Base-by-base conservation (phyloP, 2,329 filamentous ascomycete genomes). In the Periconia sp. region DNA sequence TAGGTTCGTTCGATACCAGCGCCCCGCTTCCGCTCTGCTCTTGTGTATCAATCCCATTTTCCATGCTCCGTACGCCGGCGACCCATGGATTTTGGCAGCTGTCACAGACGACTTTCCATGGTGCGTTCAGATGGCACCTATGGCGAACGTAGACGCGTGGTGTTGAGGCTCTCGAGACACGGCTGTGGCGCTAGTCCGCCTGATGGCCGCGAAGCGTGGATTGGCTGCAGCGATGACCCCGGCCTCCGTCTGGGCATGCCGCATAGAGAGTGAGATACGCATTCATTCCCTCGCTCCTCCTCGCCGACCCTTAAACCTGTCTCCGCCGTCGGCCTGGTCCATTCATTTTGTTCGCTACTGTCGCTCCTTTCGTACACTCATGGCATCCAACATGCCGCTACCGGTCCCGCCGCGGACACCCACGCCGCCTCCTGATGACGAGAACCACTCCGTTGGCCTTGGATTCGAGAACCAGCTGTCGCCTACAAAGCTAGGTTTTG, bases 371-470 rank as follows among this genome's bases (percentile, higher is more conserved):
- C 32, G 36, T 16, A 19, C 32, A 42, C 34, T 59, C 51, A 87
- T 86, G 84, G 81, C 81, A 50, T 78, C 81, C 45, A 74, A 74
- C 54, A 74, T 82, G 52, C 79, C 82, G 37, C 76, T 83, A 50
- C 81, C 81, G 43, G 67, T 78, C 29, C 83, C 82, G 48, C 83
- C 84, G 42, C 77, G 81, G 55, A 85, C 84, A 22, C 83, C 83
- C 10, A 85, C 84, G 56, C 84, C 84, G 54, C 83, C 83, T 51
- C 76, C 79, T 59, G 74, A 77, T 40, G 78, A 82, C 52, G 73
- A 78, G 54, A n/a, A 44, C 61, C 24, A 48, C 59, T 38, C 56
- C 11, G 54, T 63, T 32, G 68, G 65, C 37, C 62, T 68, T 28
- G 67, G 68, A 40, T 54, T 71, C 32, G 61, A 65, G 40, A 48